Percentiles rank a stretch among this genome's conserved stretches.
Evolutionary conservation across 345 rosid species (phyloP).

Genomic region (Linum tenue): DNA sequence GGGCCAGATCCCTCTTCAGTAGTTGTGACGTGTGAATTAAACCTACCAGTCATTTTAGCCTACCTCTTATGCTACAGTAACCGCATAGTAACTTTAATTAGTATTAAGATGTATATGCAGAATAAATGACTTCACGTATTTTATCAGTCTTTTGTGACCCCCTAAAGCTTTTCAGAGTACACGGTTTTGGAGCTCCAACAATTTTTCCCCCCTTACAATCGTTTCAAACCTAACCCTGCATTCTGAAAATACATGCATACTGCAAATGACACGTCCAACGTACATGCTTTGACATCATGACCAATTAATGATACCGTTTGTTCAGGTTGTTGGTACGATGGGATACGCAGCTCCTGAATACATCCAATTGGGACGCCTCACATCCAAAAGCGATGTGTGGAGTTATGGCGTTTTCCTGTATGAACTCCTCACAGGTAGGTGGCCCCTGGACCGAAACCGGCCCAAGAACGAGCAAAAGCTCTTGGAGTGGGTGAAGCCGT

Average conservation of each 20-base stretch:
- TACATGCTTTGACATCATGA: no score
- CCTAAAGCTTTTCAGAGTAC: no score
- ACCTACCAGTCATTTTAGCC: no score
- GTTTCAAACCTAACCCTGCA: no score
- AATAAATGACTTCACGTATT: not conserved
- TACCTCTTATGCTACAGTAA: no score
- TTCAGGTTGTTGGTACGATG: conserved; percentile 83
- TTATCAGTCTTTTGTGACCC: not conserved
- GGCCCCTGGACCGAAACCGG: conserved; percentile 64
- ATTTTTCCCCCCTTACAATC: no score
- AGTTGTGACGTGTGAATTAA: no score
- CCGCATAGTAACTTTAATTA: no score
- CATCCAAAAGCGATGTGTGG: conserved; percentile 83
- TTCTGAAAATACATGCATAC: no score
- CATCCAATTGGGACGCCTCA: conserved; percentile 69
- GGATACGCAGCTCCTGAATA: conserved; percentile 95
- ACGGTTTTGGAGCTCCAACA: no score
- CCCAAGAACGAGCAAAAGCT: conserved; percentile 83
- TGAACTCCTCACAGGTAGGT: conserved; percentile 83
- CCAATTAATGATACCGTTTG: conserved; percentile 7
- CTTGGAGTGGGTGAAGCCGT: conserved; percentile 77
- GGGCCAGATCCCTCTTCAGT: no score
- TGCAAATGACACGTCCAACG: no score
- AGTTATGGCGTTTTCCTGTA: conserved; percentile 85
- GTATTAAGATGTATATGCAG: not conserved